Base-by-base conservation (phyloP, 2,329 filamentous ascomycete species). In the Cladosporium phlei region DNA sequence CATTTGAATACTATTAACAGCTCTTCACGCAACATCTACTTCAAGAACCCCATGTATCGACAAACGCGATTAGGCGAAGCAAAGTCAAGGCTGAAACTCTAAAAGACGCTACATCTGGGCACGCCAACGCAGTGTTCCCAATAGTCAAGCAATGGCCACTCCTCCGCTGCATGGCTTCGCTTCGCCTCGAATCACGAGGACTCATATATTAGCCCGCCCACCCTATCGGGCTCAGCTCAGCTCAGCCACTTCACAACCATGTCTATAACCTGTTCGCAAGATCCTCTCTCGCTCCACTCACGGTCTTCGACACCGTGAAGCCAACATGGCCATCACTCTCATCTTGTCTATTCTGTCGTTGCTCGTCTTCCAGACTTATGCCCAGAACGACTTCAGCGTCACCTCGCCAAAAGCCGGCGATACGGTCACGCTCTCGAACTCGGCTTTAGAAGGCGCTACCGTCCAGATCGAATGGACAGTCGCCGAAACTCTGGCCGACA, bases 401-500 rank as follows among this genome's bases (percentile, higher is more conserved):
- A 40, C 27, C 2, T 24, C 21, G 4, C 45, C 45, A 2, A 47
- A 34, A 28, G 28, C 45, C 3, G 45, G 45, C 21, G 45, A 47
- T 16, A 47, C 45, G 4, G 16, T 47, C 11, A 47, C 25, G 7
- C 9, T 33, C 8, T 20, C 17, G 12, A 27, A 21, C 14, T 14
- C 37, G 6, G 9, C 22, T 2, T 34, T 12, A 5, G 27, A 19
- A 19, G 28, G 20, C 14, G 16, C 40, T 5, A 24, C 17, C 3
- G 45, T 40, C 5, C 35, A 28, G 12, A 47, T 47, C 17, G 14
- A 38, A 33, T 47, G 45, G 45, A 47, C 45, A 2, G 45, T 47
- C 9, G 19, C 37, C 2, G 16, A 32, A 8, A 10, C 45, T 1
- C 24, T 40, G 6, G 21, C 28, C 11, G 29, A 39, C 17, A 19